Evolutionary conservation across 1,139 yeast species (phyloP).

Genomic region (Geotrichum klebahnii): DNA sequence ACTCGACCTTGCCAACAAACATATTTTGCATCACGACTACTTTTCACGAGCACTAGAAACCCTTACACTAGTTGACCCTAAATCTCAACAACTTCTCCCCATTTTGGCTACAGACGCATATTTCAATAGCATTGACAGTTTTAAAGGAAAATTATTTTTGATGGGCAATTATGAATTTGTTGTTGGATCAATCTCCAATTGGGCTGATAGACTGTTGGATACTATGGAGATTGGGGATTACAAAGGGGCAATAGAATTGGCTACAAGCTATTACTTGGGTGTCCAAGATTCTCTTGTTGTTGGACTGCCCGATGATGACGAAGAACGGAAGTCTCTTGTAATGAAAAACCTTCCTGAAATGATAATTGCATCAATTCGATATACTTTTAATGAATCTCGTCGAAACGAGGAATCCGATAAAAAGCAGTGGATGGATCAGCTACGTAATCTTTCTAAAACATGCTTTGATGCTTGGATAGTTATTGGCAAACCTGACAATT

Average conservation of each 20-base stretch:
- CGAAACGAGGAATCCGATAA: constrained; percentile 13
- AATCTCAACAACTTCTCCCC: constrained; percentile 24
- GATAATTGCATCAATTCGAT: constrained; percentile 48
- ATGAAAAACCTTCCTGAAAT: constrained; percentile 55
- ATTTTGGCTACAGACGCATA: constrained; percentile 37
- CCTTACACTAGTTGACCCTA: constrained; percentile 27
- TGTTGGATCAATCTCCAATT: constrained; percentile 59
- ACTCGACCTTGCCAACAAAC: constrained; percentile 47
- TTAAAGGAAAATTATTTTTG: constrained; percentile 47
- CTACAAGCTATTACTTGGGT: constrained; percentile 52
- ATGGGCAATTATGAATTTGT: constrained; percentile 49
- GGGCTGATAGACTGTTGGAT: constrained; percentile 64
- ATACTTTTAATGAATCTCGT: constrained; percentile 35
- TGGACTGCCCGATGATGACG: constrained; percentile 51
- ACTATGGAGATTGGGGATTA: constrained; percentile 50
- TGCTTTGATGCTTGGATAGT: constrained; percentile 44
- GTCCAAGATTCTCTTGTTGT: constrained; percentile 46
- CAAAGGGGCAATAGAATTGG: constrained; percentile 52
- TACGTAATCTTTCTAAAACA: constrained; percentile 36
- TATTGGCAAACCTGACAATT: constrained; percentile 42
- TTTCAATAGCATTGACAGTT: constrained; percentile 40
- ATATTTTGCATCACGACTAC: constrained; percentile 44
- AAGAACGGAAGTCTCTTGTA: constrained; percentile 48
- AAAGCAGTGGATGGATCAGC: constrained; percentile 5
- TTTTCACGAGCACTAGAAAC: constrained; percentile 33